Evolutionary conservation across 176 grass and related monocot species (phyloP).

Genomic region (Elymus sibiricus): DNA sequence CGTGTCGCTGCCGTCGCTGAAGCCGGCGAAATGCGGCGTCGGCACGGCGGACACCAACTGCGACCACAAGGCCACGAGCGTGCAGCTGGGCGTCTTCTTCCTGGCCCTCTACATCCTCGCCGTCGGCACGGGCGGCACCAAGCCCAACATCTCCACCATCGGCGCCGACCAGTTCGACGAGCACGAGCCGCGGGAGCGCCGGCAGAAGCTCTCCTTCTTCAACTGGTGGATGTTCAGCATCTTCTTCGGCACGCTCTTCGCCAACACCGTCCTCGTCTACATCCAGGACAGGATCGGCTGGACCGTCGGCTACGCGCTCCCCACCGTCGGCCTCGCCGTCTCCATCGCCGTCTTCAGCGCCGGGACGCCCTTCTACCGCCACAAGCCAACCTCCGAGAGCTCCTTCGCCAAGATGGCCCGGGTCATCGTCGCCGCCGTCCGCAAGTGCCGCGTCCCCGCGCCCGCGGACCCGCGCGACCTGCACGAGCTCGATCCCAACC

Average conservation of each 20-base stretch:
- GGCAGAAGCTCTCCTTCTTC: slow-evolving; percentile 95
- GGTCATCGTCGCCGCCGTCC: slow-evolving; percentile 53
- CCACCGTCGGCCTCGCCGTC: slow-evolving; percentile 64
- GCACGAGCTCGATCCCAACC: slow-evolving; percentile 50
- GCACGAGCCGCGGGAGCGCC: slow-evolving; percentile 53
- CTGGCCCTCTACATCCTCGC: slow-evolving; percentile 71
- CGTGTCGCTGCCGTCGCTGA: slow-evolving; percentile 74
- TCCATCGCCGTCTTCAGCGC: slow-evolving; percentile 69
- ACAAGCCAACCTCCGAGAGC: slow-evolving; percentile 71
- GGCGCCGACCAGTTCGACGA: slow-evolving; percentile 94
- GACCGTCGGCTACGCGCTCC: slow-evolving; percentile 80
- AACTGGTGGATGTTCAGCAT: slow-evolving; percentile 99
- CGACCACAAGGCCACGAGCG: slow-evolving; percentile 35
- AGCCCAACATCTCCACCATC: slow-evolving; percentile 97
- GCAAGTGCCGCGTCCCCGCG: slow-evolving; percentile 29
- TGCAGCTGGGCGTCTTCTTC: slow-evolving; percentile 84
- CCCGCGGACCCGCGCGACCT: slow-evolving; percentile 57
- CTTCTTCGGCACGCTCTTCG: slow-evolving; percentile 92
- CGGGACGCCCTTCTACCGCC: slow-evolving; percentile 79
- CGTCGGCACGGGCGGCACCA: slow-evolving; percentile 84
- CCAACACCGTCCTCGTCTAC: slow-evolving; percentile 75
- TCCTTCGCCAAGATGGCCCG: slow-evolving; percentile 71
- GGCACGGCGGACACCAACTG: slow-evolving; percentile 47
- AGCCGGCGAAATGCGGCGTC: slow-evolving; percentile 53
- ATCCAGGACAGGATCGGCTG: slow-evolving; percentile 89